Percentiles rank a stretch among this genome's conserved stretches.
phyloP scores from a whole-genome alignment of 176 grass and related monocot genomes.

The Saccharum spontaneum region DNA sequence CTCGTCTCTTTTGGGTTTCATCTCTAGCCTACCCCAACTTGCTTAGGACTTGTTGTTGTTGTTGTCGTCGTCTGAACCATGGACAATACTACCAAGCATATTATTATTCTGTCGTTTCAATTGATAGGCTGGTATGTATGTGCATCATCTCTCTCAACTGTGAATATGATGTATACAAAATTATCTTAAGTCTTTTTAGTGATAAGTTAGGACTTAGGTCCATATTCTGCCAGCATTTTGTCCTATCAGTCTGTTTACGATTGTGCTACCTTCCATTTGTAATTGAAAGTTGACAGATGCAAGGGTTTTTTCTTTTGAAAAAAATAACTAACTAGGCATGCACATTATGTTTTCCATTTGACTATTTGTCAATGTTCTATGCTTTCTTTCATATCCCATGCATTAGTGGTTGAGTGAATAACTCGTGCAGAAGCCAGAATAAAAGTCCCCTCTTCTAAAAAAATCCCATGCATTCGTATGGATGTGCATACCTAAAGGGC shows the following conservation, averaged over 20 bases:
- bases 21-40: too few relatives aligned
- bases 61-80: not conserved
- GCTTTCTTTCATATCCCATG: not conserved
- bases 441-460: not conserved
- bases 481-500: not conserved
- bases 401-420: not conserved
- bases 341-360: not conserved
- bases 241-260: conserved; percentile 29
- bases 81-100: not conserved
- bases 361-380: not conserved
- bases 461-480: not conserved
- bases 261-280: conserved; percentile 28
- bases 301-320: conserved; percentile 14
- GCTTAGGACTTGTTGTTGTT: too few relatives aligned
- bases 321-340: not conserved
- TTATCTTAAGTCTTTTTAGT: not conserved
- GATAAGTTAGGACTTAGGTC: conserved; percentile 1
- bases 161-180: conserved; percentile 12
- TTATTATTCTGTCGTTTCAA: conserved; percentile 17
- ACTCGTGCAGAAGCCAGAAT: not conserved
- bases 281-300: conserved; percentile 1
- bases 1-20: too few relatives aligned
- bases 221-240: conserved; percentile 17
- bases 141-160: conserved; percentile 8
- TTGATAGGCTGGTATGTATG: not conserved